Conservation (phyloP, 306 rosid genomes). For the Rosa multiflora region DNA sequence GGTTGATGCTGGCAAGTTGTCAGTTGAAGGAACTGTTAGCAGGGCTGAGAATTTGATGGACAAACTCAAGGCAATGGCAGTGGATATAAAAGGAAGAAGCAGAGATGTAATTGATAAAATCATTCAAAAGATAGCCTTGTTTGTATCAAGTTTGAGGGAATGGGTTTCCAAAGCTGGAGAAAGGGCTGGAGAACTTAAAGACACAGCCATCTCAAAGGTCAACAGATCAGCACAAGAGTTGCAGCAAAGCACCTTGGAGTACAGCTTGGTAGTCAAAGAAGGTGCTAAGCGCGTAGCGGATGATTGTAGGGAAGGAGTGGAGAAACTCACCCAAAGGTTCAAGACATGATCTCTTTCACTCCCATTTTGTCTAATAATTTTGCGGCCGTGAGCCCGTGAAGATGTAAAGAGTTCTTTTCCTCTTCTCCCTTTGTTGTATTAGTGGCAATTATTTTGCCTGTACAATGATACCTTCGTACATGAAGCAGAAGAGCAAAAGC, state of each 20-base stretch:
- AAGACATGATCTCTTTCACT: slow-evolving; percentile 46
- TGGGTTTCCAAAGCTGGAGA: slow-evolving; percentile 55
- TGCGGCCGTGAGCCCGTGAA: slow-evolving; percentile 19
- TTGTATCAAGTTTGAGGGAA: slow-evolving; percentile 58
- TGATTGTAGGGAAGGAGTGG: slow-evolving; percentile 92
- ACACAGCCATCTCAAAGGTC: slow-evolving; percentile 48
- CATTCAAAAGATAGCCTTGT: slow-evolving; percentile 48
- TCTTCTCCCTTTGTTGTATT: neutral
- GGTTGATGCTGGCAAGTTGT: slow-evolving; percentile 68
- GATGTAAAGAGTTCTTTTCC: neutral
- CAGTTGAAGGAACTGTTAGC: slow-evolving; percentile 61
- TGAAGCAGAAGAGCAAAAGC: slow-evolving; percentile 2
- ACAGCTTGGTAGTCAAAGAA: slow-evolving; percentile 55
- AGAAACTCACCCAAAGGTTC: slow-evolving; percentile 81
- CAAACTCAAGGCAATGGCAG: slow-evolving; percentile 66
- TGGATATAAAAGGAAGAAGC: slow-evolving; percentile 61
- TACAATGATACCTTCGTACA: slow-evolving; percentile 12
- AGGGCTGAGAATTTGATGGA: slow-evolving; percentile 69
- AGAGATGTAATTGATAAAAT: slow-evolving; percentile 54
- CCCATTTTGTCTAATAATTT: neutral
- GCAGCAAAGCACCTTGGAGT: slow-evolving; percentile 60
- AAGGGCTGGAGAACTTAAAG: slow-evolving; percentile 53
- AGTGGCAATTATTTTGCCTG: slow-evolving; percentile 7
- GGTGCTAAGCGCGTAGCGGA: slow-evolving; percentile 75
- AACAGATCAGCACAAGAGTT: slow-evolving; percentile 53